Conservation (phyloP, 2,329 filamentous ascomycete genomes). For the Thielaviopsis populi region DNA sequence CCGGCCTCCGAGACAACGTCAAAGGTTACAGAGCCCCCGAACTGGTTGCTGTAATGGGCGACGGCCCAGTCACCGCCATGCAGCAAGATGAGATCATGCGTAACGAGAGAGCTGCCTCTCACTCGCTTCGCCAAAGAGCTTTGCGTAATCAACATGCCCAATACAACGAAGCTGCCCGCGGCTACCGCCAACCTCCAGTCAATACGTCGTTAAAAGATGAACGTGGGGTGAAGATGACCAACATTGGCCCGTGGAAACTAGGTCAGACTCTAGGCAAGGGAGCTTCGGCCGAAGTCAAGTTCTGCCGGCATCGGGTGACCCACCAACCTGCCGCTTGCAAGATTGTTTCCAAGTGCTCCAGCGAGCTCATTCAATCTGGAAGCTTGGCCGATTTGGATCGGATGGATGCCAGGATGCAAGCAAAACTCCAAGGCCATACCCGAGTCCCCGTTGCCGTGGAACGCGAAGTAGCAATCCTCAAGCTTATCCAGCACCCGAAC, state of each 20-base stretch:
- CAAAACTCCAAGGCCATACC: slow-evolving; percentile 43
- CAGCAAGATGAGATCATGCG: slow-evolving; percentile 14
- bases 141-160: slow-evolving; percentile 10
- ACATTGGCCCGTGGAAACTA: slow-evolving; percentile 87
- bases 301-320: slow-evolving; percentile 66
- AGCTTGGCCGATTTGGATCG: slow-evolving; percentile 73
- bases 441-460: slow-evolving; percentile 80
- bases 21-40: slow-evolving; percentile 15
- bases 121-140: slow-evolving; percentile 12
- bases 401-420: slow-evolving; percentile 45
- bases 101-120: not conserved
- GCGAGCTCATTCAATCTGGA: slow-evolving; percentile 66
- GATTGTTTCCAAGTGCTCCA: slow-evolving; percentile 76
- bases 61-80: slow-evolving; percentile 5
- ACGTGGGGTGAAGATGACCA: slow-evolving; percentile 49
- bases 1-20: slow-evolving; percentile 3
- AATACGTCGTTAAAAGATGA: slow-evolving; percentile 23
- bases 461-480: slow-evolving; percentile 91
- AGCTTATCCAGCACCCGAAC: slow-evolving; percentile 86
- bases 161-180: not conserved
- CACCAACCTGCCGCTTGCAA: slow-evolving; percentile 81
- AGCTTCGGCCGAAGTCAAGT: slow-evolving; percentile 72
- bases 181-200: not conserved
- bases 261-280: slow-evolving; percentile 81
- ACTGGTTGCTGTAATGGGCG: slow-evolving; percentile 9